Base-by-base conservation (phyloP, 2,329 filamentous ascomycete species). In the Curvularia sp. region DNA sequence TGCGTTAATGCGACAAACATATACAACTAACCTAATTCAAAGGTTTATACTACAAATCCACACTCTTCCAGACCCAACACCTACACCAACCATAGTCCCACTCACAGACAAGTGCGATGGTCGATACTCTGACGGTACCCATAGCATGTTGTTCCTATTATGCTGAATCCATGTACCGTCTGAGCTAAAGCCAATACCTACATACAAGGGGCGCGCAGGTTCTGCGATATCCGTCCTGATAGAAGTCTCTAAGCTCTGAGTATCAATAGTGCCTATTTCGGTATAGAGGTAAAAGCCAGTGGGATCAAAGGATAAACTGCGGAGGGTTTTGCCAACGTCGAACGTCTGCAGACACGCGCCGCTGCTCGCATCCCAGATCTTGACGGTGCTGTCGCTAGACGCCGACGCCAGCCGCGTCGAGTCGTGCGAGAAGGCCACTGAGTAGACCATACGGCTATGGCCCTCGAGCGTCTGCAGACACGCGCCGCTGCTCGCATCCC, bases 41-140 rank as follows among this genome's bases (percentile, higher is more conserved):
- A 42, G 21, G 39, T 55, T 28, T 30, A 62, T 43, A 41, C 48
- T 60, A 46, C 55, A 68, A 36, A 60, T 60, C 64, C 57, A 65
- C 45, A 68, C 64, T 55, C 58, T 63, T 58, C 63, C 59, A 48
- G 55, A 56, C 38, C 48, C 50, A 58, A 48, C 36, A 53, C 64
- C 63, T 28, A 65, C 56, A 41, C 55, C 58, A 57, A 68, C 42
- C 7, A 4, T 65, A 8, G 48, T 64, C 38, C 63, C 57, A 25
- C 51, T 56, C 43, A 69, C 53, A 47, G 54, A 49, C 51, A 56
- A 69, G 45, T 50, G 61, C 36, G 56, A 65, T 36, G 63, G 59
- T 23, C 66, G 65, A 63, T 69, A 69, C 60, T 70, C 65, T 55
- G 57, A 61, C 19, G 66, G 67, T 52, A 70, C 21, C 63, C 61